phyloP scores from a whole-genome alignment of 108 stramenopile genomes.

The Parietichytrium sp. region DNA sequence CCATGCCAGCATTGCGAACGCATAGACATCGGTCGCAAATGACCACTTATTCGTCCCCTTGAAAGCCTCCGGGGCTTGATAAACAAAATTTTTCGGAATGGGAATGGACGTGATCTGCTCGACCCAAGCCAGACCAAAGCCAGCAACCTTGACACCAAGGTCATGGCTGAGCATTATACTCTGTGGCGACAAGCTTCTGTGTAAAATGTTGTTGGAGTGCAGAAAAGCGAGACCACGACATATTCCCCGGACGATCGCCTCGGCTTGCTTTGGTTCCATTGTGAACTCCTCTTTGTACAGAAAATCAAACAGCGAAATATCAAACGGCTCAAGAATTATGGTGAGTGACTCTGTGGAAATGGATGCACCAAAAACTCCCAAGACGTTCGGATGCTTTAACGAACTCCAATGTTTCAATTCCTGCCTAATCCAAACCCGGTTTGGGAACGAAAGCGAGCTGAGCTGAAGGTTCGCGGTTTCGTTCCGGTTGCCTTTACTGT shows the following conservation, averaged over 20 bases:
- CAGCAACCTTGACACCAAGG: not conserved
- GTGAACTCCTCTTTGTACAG: not conserved
- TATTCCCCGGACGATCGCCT: conserved; percentile 69
- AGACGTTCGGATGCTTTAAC: not conserved
- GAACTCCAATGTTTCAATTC: not conserved
- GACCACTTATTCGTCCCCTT: not conserved
- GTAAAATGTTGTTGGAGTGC: conserved; percentile 84
- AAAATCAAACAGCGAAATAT: conserved; percentile 19
- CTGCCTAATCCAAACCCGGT: not conserved
- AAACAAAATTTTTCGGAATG: not conserved
- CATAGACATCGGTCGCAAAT: conserved; percentile 13
- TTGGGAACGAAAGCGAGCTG: not conserved
- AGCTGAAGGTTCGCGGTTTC: not conserved
- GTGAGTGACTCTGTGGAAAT: not conserved
- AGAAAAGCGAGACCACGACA: conserved; percentile 83
- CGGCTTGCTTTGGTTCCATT: not conserved
- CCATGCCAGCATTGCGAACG: not conserved
- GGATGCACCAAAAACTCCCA: not conserved
- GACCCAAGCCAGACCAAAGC: conserved; percentile 34
- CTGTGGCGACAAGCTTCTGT: conserved; percentile 75
- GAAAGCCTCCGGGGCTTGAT: conserved; percentile 1
- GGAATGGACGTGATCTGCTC: not conserved
- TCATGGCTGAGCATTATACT: conserved; percentile 35
- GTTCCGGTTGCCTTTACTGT: not conserved
- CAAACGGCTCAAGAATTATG: not conserved